Percentiles rank a stretch among this genome's conserved stretches.
Conservation (phyloP, 768 basidiomycete species). For the Nidularia pulvinata region DNA sequence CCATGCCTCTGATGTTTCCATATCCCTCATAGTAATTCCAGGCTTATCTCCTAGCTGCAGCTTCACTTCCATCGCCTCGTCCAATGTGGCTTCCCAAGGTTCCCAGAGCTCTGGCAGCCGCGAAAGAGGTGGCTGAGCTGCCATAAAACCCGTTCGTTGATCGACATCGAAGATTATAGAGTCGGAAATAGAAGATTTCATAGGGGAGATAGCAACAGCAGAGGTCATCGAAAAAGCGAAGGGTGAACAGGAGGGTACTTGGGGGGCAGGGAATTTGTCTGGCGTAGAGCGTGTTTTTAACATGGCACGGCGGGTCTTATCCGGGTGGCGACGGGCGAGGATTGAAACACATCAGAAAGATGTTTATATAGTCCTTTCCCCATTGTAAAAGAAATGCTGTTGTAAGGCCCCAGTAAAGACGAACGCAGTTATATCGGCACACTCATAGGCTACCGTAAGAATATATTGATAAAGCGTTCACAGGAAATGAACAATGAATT, state of each 20-base stretch:
- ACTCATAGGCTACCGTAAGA: too few relatives aligned
- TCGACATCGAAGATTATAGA: slow-evolving; percentile 93
- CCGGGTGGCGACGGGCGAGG: slow-evolving; percentile 8
- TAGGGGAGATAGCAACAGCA: slow-evolving; percentile 10
- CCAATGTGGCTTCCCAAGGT: slow-evolving; percentile 68
- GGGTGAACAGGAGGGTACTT: neutral
- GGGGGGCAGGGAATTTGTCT: neutral
- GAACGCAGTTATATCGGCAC: too few relatives aligned
- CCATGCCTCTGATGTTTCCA: slow-evolving; percentile 49
- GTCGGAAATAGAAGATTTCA: slow-evolving; percentile 34
- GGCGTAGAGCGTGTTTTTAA: neutral
- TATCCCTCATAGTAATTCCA: slow-evolving; percentile 36
- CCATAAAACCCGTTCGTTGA: slow-evolving; percentile 89
- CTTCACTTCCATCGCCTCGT: slow-evolving; percentile 40
- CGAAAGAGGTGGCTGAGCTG: slow-evolving; percentile 66
- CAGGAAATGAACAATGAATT: too few relatives aligned
- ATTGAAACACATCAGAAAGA: too few relatives aligned
- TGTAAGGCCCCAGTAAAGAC: too few relatives aligned
- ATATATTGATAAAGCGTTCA: too few relatives aligned
- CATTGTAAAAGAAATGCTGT: too few relatives aligned
- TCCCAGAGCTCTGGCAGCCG: slow-evolving; percentile 67
- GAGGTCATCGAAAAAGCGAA: neutral
- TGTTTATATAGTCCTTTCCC: too few relatives aligned
- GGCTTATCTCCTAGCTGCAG: slow-evolving; percentile 66
- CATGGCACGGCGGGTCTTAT: slow-evolving; percentile 19